Percentiles rank a stretch among this genome's conserved stretches.
Evolutionary conservation across 1,284 basidiomycete species (phyloP).

Genomic region (Meripilus lineatus): DNA sequence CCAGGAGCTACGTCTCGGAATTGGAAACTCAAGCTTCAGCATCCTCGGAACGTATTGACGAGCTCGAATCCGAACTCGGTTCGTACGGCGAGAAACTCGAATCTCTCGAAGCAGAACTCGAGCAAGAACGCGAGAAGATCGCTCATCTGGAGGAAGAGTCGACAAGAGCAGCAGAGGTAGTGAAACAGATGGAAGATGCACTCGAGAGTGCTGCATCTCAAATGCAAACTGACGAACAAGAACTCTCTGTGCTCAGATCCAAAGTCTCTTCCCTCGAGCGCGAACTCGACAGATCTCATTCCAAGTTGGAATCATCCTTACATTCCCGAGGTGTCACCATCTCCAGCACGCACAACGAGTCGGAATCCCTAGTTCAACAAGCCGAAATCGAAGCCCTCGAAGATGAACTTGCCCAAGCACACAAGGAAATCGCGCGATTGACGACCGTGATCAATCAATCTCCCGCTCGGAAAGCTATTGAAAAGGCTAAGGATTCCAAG

Average conservation of each 20-base stretch:
- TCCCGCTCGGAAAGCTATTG: constrained; percentile 69
- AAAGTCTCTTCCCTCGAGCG: constrained; percentile 55
- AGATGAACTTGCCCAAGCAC: constrained; percentile 73
- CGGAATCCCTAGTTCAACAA: constrained; percentile 49
- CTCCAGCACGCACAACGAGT: constrained; percentile 36
- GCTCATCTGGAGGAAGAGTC: constrained; percentile 49
- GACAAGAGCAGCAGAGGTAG: constrained; percentile 47
- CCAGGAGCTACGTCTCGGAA: constrained; percentile 47
- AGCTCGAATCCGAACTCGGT: constrained; percentile 47
- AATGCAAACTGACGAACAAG: constrained; percentile 56
- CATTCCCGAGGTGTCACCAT: no score
- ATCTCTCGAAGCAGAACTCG: constrained; percentile 38
- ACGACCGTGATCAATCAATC: constrained; percentile 65
- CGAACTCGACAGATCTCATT: constrained; percentile 43
- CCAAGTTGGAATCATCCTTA: constrained; percentile 29
- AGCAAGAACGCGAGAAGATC: constrained; percentile 42
- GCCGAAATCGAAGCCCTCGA: constrained; percentile 60
- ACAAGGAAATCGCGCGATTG: constrained; percentile 75
- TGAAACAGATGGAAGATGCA: constrained; percentile 65
- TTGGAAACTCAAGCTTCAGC: constrained; percentile 48
- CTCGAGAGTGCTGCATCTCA: constrained; percentile 64
- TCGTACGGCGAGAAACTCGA: constrained; percentile 42
- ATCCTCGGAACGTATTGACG: constrained; percentile 43
- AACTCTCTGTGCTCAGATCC: constrained; percentile 44
- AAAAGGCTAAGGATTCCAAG: constrained; percentile 66